These are phyloP conservation scores for Linderniella brevidens DNA, from an alignment of 257 asterid genomes.

Conservation along the genomic window DNA sequence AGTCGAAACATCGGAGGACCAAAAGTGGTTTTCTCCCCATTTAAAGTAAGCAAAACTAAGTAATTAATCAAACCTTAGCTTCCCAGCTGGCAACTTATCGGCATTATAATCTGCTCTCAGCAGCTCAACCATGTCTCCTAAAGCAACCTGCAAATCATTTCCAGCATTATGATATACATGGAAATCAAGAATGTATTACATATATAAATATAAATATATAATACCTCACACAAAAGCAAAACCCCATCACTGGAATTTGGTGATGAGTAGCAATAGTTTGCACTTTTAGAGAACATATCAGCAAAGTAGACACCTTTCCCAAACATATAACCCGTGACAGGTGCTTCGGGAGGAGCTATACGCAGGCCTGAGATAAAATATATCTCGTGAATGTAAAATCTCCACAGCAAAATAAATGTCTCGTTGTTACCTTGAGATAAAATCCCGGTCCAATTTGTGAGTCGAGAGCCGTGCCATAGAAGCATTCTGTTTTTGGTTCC, in stretches of 20 bases:
- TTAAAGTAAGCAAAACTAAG: not conserved
- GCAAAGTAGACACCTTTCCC: conserved; percentile 98
- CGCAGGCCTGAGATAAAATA: conserved; percentile 48
- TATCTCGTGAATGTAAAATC: conserved; percentile 1
- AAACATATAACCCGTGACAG: conserved; percentile 87
- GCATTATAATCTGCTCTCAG: conserved; percentile 38
- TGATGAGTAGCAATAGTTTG: conserved; percentile 62
- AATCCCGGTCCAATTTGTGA: conserved; percentile 91
- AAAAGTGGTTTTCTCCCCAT: too few relatives aligned
- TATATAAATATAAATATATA: not conserved
- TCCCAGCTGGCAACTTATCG: conserved; percentile 67
- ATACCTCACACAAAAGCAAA: conserved; percentile 78
- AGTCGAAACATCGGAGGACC: too few relatives aligned
- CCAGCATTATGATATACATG: not conserved
- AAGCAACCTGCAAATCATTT: conserved; percentile 52
- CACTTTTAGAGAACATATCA: conserved; percentile 97
- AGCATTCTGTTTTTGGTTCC: conserved; percentile 65
- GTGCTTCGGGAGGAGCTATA: conserved; percentile 99
- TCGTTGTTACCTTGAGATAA: conserved; percentile 72
- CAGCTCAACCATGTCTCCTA: conserved; percentile 91
- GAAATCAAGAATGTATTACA: not conserved
- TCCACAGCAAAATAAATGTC: not conserved
- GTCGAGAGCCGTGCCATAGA: conserved; percentile 95
- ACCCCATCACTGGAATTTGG: conserved; percentile 36
- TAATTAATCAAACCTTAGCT: conserved; percentile 49